phyloP scores from a whole-genome alignment of 371 early-diverging fungal species.

The Lichtheimia hyalospora region DNA sequence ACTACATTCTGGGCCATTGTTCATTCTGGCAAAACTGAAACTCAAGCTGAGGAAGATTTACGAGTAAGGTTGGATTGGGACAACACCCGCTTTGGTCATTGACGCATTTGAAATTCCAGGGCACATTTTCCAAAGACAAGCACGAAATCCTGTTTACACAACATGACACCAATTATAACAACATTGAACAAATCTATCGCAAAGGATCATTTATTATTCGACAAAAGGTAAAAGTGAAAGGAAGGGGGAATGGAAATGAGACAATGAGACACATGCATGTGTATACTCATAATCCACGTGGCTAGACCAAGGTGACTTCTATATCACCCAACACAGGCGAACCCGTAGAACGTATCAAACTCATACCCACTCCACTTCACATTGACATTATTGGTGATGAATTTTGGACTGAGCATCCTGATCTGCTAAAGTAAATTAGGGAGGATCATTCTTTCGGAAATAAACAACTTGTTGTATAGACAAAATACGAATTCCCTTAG shows the following conservation, averaged over 20 bases:
- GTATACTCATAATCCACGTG: neutral
- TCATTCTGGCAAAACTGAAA: slow-evolving; percentile 62
- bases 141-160: slow-evolving; percentile 86
- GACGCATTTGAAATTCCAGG: slow-evolving; percentile 37
- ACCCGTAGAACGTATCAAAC: slow-evolving; percentile 31
- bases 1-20: slow-evolving; percentile 94
- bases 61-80: slow-evolving; percentile 42
- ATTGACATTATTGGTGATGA: slow-evolving; percentile 85
- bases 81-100: neutral
- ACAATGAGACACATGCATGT: neutral
- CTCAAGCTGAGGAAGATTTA: slow-evolving; percentile 67
- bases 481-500: neutral
- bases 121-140: slow-evolving; percentile 82
- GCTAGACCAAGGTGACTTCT: slow-evolving; percentile 34
- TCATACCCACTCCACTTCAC: slow-evolving; percentile 57
- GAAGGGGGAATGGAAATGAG: too few relatives aligned
- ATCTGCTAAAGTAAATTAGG: slow-evolving; percentile 22
- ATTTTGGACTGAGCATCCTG: slow-evolving; percentile 73
- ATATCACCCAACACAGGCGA: slow-evolving; percentile 38
- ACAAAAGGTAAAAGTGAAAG: slow-evolving; percentile 34
- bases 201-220: slow-evolving; percentile 86
- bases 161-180: slow-evolving; percentile 89
- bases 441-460: slow-evolving; percentile 1
- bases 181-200: slow-evolving; percentile 74
- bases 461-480: neutral